A percentile compares a stretch with the other conserved stretches of the same genome.
Conservation (phyloP, 208 protist species). For the Zelonia costaricensis region DNA sequence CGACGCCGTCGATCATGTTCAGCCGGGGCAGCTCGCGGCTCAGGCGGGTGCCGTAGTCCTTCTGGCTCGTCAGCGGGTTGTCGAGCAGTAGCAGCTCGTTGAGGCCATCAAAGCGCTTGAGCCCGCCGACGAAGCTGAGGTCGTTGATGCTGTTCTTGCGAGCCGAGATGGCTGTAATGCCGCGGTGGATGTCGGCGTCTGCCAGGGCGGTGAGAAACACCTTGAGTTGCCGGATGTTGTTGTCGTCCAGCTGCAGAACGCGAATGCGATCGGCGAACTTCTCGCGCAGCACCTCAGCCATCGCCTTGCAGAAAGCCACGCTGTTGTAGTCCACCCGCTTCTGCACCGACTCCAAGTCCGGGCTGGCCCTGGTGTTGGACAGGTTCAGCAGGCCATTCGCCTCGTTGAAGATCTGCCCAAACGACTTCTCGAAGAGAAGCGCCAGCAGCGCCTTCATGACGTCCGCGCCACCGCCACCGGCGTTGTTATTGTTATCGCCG, state of each 20-base stretch:
- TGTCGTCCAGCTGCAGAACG: constrained; percentile 62
- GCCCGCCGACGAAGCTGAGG: constrained; percentile 50
- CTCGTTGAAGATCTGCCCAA: constrained; percentile 42
- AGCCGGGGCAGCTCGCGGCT: constrained; percentile 50
- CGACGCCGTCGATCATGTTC: constrained; percentile 57
- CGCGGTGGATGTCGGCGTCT: constrained; percentile 55
- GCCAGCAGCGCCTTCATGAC: constrained; percentile 83
- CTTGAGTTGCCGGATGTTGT: constrained; percentile 66
- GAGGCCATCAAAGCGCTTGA: constrained; percentile 64
- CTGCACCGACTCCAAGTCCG: constrained; percentile 60
- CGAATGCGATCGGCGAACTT: constrained; percentile 58
- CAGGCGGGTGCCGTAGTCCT: constrained; percentile 52
- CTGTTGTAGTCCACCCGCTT: constrained; percentile 86
- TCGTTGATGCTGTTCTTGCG: constrained; percentile 67
- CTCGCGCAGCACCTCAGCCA: constrained; percentile 69
- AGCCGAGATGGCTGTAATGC: constrained; percentile 76
- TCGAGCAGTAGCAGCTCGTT: constrained; percentile 70
- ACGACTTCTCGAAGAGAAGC: constrained; percentile 79
- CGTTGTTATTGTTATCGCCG: constrained; percentile 29
- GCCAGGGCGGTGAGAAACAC: constrained; percentile 67
- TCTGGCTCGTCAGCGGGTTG: constrained; percentile 47
- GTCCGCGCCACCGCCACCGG: constrained; percentile 37
- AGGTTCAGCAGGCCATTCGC: constrained; percentile 63
- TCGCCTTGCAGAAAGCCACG: constrained; percentile 70
- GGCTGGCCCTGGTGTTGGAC: constrained; percentile 49